Evolutionary conservation across 495 filamentous ascomycete species (phyloP), one percentile per base, ranked within the genome.

Genomic region (Letharia lupina): DNA sequence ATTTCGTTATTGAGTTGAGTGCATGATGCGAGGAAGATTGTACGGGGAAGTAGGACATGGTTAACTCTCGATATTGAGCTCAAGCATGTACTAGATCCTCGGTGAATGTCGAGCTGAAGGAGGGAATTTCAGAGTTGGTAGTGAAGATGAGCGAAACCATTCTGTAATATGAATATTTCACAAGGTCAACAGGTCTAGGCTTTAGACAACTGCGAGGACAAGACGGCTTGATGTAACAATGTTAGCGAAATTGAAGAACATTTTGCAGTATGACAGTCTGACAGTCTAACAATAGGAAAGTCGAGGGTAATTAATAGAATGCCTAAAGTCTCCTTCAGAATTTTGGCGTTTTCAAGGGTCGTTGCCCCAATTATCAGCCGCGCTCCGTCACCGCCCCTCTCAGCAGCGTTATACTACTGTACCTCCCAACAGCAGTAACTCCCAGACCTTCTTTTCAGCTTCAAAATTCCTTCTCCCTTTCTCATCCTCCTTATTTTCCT

Each of bases 331-430:
- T 39, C 8, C 37, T 39, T 8, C 37, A 39, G 41, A 8, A 44
- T 4, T 4, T 44, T 44, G 18, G 4, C 56, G 23, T 7, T 23
- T 23, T 48, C 1, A 16, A 44, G 42, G 42, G 42, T 44, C 42
- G 13, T 18, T 44, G 42, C 47, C 15, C 15, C 23, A 28, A 28
- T 23, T 8, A 56, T 12, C 41, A 12, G 8, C 20, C 45, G 45
- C 7, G 45, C 31, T 56, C 52, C 52, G 52, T 56, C 52, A 56
- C 52, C 52, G 52, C 52, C 31, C 52, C 31, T 13, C 52, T 31
- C 31, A 54, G 28, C 31, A 15, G 4, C 47, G 8, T 28, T 7
- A n/a, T 28, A 12, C 41, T 28, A 12, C 41, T 7, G 5, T 44
- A 11, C 41, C 41, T 44, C 41, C 13, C 41, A 44, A 5, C 45